Evolutionary conservation across 345 rosid genomes (phyloP).

Genomic region (Citrus sp.): DNA sequence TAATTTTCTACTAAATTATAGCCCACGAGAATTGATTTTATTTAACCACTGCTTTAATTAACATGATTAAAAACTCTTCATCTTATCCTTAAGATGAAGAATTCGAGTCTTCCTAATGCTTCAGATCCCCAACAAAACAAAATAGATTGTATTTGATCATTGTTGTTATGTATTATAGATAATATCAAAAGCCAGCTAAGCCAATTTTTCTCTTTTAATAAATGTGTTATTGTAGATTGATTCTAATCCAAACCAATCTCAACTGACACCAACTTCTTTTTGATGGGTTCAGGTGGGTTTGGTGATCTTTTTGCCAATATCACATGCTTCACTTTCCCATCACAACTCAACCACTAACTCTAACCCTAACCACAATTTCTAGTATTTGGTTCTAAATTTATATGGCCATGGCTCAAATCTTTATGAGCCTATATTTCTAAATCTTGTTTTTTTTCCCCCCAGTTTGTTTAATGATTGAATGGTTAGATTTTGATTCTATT

Average conservation of each 20-base stretch:
- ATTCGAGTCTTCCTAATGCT: too few relatives aligned
- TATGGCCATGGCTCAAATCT: not conserved
- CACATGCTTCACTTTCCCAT: slow-evolving; percentile 24
- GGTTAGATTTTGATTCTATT: too few relatives aligned
- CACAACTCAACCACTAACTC: slow-evolving; percentile 24
- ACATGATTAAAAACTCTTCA: too few relatives aligned
- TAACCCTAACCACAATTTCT: slow-evolving; percentile 6
- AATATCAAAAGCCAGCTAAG: slow-evolving; percentile 3
- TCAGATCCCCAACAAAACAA: too few relatives aligned
- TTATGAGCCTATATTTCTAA: not conserved
- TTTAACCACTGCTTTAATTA: too few relatives aligned
- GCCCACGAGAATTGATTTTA: slow-evolving; percentile 18
- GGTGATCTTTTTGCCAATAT: slow-evolving; percentile 33
- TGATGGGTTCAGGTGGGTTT: slow-evolving; percentile 21
- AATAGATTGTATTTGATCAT: too few relatives aligned
- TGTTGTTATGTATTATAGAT: not conserved
- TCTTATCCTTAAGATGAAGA: too few relatives aligned
- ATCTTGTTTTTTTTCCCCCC: too few relatives aligned
- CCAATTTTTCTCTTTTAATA: not conserved
- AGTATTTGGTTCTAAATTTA: not conserved
- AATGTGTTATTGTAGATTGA: slow-evolving; percentile 3
- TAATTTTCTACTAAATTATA: slow-evolving; percentile 12
- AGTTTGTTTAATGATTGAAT: too few relatives aligned
- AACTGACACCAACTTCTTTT: slow-evolving; percentile 34
- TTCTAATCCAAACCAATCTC: slow-evolving; percentile 27